Base-by-base conservation (phyloP, 306 rosid species). In the Lotus japonicus region DNA sequence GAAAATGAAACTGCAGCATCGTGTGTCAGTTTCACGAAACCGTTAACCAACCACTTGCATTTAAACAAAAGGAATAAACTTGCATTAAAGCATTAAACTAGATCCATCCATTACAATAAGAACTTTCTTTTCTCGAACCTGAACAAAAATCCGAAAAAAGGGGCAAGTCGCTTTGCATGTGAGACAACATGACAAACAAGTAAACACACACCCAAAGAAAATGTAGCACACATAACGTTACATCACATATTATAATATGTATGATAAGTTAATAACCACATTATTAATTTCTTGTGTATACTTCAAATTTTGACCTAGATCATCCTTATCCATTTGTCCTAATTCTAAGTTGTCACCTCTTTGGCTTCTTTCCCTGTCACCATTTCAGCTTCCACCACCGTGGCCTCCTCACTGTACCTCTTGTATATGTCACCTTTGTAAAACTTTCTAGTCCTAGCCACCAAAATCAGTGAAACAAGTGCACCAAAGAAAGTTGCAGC, bases 401-500 rank as follows among this genome's bases (percentile, higher is more conserved):
- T 7, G 0, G 58, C 69, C 15, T 58, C 58, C 0, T 70, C 77
- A 14, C 75, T 31, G 49, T 21, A 84, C 38, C 55, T 77, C 81
- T 66, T 73, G 73, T 84, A 84, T 13, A 84, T 80, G 41, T 84
- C 88, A 23, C 83, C 10, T 56, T 31, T 57, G 61, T 81, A 84
- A 46, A 80, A 84, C 71, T 72, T 84, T 35, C 67, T 85, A 0
- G 98, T 89, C 62, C 98, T 84, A 0, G 73, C 46, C 57, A 81
- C 88, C 66, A 84, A 55, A 64, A 81, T 12, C 11, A 84, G 64
- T 0, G 86, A 81, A 44, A 81, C 46, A 49, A 81, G 12, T 0
- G 76, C 83, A 26, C 88, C 88, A 11, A 78, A 31, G 11, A 81
- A 75, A 33, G 88, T 68, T 0, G 78, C 80, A 11, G 60, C 82